These are phyloP conservation scores for Kodamaea ohmeri DNA, from an alignment of 1,139 yeast species.

Conservation along the genomic window DNA sequence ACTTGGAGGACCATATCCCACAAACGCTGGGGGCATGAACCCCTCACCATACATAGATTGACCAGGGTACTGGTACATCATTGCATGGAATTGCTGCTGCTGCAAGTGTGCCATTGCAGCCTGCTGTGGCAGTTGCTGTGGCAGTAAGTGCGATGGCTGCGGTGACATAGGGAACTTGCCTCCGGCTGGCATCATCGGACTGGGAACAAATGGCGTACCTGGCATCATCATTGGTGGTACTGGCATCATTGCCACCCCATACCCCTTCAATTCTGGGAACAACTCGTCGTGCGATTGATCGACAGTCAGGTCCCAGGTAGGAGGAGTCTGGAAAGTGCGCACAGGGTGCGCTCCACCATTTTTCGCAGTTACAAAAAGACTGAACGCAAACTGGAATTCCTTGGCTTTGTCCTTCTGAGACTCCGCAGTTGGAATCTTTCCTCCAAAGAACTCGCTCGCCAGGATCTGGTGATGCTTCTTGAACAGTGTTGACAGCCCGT, in stretches of 20 bases:
- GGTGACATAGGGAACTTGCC: conserved; percentile 22
- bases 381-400: conserved; percentile 50
- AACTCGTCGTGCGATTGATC: conserved; percentile 52
- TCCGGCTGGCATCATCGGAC: conserved; percentile 32
- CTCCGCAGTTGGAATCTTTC: conserved; percentile 48
- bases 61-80: conserved; percentile 37
- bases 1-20: conserved; percentile 32
- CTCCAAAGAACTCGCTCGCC: conserved; percentile 51
- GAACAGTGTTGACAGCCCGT: conserved; percentile 15
- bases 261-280: conserved; percentile 30
- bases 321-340: conserved; percentile 70
- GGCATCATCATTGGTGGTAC: conserved; percentile 20
- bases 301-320: conserved; percentile 70
- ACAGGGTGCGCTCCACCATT: conserved; percentile 31
- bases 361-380: conserved; percentile 48
- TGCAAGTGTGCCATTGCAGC: conserved; percentile 35
- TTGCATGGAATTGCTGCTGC: conserved; percentile 39
- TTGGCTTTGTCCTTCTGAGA: conserved; percentile 35
- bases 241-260: conserved; percentile 9
- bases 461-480: conserved; percentile 44
- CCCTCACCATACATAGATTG: conserved; percentile 36
- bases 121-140: conserved; percentile 19
- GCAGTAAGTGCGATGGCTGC: conserved; percentile 18
- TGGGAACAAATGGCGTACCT: conserved; percentile 31
- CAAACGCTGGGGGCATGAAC: conserved; percentile 34